Evolutionary conservation across 768 basidiomycete genomes (phyloP).

Genomic region (Xerocomellus amylosporus): DNA sequence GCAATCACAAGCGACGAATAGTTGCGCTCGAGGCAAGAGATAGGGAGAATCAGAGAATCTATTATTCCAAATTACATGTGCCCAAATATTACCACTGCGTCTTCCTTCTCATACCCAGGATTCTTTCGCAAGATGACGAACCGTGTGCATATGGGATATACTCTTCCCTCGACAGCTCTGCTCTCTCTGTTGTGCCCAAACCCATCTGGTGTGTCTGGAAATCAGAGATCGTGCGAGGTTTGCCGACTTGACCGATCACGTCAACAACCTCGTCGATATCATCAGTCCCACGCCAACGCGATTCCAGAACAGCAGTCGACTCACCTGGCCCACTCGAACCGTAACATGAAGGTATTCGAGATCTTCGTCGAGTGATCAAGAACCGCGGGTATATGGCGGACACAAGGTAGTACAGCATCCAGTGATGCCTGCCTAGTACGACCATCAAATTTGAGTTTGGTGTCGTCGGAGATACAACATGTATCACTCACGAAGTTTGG

Average conservation of each 20-base stretch:
- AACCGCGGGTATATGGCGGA: slow-evolving; percentile 98
- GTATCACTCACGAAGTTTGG: slow-evolving; percentile 77
- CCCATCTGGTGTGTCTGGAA: slow-evolving; percentile 99
- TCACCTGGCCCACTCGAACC: slow-evolving; percentile 89
- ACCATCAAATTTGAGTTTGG: slow-evolving; percentile 46
- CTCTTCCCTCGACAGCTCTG: slow-evolving; percentile 96
- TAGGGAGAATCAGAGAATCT: background rate
- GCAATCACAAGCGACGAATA: no score
- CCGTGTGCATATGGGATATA: slow-evolving; percentile 87
- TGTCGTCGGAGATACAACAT: background rate
- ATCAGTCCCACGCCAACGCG: slow-evolving; percentile 1
- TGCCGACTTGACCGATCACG: slow-evolving; percentile 96
- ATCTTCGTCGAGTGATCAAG: slow-evolving; percentile 92
- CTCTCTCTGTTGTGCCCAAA: slow-evolving; percentile 89
- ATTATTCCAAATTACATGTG: slow-evolving; percentile 5
- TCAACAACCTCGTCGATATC: slow-evolving; percentile 71
- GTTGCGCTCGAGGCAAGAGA: no score
- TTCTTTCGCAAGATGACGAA: slow-evolving; percentile 92
- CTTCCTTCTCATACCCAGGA: slow-evolving; percentile 84
- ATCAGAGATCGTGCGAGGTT: slow-evolving; percentile 91
- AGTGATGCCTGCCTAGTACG: slow-evolving; percentile 91
- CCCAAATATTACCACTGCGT: slow-evolving; percentile 60
- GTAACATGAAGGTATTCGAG: slow-evolving; percentile 84
- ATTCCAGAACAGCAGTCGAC: slow-evolving; percentile 13
- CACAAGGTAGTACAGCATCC: slow-evolving; percentile 97